These are phyloP conservation scores for Pseudogymnoascus sp. DNA, from an alignment of 2,329 filamentous ascomycete species.

Conservation along the genomic window DNA sequence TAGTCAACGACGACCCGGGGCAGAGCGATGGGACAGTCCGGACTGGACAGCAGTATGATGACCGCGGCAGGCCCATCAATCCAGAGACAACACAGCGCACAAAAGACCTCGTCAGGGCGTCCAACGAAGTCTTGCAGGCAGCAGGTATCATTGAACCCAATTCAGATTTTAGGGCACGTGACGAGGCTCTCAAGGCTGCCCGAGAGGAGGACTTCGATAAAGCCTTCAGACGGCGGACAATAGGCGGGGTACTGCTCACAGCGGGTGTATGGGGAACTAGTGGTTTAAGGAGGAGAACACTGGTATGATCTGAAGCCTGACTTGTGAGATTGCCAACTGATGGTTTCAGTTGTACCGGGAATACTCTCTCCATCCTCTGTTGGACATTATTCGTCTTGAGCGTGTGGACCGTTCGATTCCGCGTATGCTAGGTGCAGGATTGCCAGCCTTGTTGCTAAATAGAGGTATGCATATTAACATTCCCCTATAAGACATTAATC, in stretches of 20 bases:
- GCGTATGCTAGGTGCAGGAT: constrained; percentile 22
- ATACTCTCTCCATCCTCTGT: constrained; percentile 21
- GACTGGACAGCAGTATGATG: constrained; percentile 25
- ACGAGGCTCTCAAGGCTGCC: constrained; percentile 13
- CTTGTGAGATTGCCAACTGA: constrained; percentile 11
- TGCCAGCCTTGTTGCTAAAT: constrained; percentile 24
- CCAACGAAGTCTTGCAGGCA: constrained; percentile 31
- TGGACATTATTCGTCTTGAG: constrained; percentile 23
- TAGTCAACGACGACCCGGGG: constrained; percentile 13
- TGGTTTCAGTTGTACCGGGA: constrained; percentile 25
- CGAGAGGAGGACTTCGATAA: constrained; percentile 23
- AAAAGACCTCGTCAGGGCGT: constrained; percentile 27
- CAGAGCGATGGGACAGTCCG: neutral
- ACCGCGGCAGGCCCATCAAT: constrained; percentile 27
- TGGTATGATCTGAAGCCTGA: constrained; percentile 19
- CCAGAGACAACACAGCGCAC: constrained; percentile 26
- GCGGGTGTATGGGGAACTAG: constrained; percentile 29
- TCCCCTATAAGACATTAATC: neutral
- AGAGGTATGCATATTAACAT: constrained; percentile 15
- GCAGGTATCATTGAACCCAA: constrained; percentile 29
- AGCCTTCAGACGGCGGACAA: constrained; percentile 25
- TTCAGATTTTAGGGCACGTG: constrained; percentile 20
- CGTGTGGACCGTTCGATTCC: constrained; percentile 14
- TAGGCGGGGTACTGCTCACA: constrained; percentile 21
- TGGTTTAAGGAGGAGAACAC: constrained; percentile 25